Evolutionary conservation across 768 basidiomycete genomes (phyloP).

Genomic region (Lactarius evosmus): DNA sequence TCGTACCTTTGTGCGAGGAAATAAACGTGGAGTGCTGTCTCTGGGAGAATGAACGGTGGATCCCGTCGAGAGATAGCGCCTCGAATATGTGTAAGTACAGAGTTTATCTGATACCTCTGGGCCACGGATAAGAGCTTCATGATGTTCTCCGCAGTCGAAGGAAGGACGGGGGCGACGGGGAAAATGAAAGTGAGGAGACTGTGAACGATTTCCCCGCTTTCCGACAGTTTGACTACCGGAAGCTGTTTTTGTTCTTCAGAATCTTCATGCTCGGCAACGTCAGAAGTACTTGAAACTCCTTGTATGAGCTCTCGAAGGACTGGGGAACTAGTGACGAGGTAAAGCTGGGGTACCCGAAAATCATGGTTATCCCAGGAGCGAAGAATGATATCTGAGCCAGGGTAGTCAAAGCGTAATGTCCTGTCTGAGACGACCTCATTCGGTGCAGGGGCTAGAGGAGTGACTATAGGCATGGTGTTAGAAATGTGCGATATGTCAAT

Average conservation of each 20-base stretch:
- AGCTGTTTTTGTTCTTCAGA: not conserved
- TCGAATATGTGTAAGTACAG: not conserved
- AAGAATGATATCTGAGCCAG: not conserved
- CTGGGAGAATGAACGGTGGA: not conserved
- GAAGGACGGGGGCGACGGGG: not conserved
- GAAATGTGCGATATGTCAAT: not conserved
- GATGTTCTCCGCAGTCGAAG: not conserved
- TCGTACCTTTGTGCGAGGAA: not conserved
- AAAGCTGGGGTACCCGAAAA: conserved; percentile 27
- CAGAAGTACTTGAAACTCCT: not conserved
- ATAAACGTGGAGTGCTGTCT: not conserved
- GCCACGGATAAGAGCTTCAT: not conserved
- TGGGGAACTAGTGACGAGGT: conserved; percentile 42
- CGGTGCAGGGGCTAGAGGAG: not conserved
- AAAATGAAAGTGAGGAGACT: not conserved
- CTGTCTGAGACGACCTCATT: not conserved
- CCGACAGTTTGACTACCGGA: not conserved
- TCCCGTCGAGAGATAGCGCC: not conserved
- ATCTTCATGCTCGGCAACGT: not conserved
- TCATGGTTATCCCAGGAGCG: not conserved
- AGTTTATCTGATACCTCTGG: not conserved
- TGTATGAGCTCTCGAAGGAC: conserved; percentile 34
- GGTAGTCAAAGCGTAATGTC: not conserved
- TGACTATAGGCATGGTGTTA: not conserved
- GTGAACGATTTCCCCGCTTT: not conserved